phyloP scores from a whole-genome alignment of 495 filamentous ascomycete genomes.

The Sordaria brevicollis region DNA sequence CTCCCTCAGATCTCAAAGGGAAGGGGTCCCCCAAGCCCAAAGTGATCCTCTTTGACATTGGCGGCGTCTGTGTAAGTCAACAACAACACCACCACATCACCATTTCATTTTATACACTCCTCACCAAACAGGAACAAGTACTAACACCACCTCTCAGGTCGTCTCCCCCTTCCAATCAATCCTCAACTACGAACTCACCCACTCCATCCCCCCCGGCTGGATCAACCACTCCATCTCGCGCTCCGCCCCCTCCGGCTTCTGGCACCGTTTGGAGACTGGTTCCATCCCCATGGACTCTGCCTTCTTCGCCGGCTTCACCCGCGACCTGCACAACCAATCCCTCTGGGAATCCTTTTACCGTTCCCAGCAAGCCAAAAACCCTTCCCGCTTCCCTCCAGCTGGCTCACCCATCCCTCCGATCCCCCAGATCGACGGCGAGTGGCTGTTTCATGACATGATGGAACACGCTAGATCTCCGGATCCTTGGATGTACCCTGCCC shows the following conservation, averaged over 20 bases:
- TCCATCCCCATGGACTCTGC: constrained; percentile 57
- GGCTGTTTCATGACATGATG: constrained; percentile 94
- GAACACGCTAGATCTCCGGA: constrained; percentile 56
- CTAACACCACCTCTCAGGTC: constrained; percentile 46
- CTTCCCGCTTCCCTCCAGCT: constrained; percentile 2
- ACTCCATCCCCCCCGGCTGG: constrained; percentile 75
- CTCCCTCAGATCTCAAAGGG: neutral
- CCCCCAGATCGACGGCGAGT: constrained; percentile 67
- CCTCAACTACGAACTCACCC: constrained; percentile 68
- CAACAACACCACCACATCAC: constrained; percentile 1
- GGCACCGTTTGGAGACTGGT: constrained; percentile 74
- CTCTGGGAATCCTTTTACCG: constrained; percentile 52
- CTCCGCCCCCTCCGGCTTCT: constrained; percentile 68
- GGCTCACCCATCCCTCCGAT: constrained; percentile 42
- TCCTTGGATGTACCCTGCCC: constrained; percentile 76
- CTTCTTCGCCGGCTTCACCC: constrained; percentile 70
- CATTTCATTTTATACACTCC: neutral
- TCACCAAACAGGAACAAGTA: neutral
- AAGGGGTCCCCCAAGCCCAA: constrained; percentile 46
- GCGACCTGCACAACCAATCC: constrained; percentile 53
- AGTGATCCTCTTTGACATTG: constrained; percentile 89
- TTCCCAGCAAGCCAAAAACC: constrained; percentile 24
- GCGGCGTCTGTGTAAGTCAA: constrained; percentile 82
- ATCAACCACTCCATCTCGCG: constrained; percentile 81
- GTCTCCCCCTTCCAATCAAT: constrained; percentile 88